Evolutionary conservation across 306 rosid species (phyloP), one percentile per base, ranked within the genome.

Genomic region (Clitoria ternatea): DNA sequence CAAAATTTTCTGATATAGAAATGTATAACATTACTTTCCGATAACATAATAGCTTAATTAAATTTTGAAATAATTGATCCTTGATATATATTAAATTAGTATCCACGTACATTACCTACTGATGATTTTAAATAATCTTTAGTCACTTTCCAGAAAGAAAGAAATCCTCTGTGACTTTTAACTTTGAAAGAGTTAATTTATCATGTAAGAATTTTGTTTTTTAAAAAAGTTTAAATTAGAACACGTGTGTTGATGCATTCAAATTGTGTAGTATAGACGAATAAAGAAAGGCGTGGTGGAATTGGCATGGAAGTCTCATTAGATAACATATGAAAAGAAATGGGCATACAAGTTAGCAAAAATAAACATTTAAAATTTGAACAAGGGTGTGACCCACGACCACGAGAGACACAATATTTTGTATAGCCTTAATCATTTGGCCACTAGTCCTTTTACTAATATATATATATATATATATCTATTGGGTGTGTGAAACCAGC

Each of bases 361-460:
- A 4, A 13, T 27, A 47, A 4, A 13, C 19, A 68, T 44, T 42
- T 59, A 29, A 48, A 33, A 39, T 42, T 49, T 26, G 4, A 32
- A 11, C 2, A 66, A 13, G 4, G 47, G 66, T 53, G 79, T 61
- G 80, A 69, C 70, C 74, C 66, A 48, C n/a, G 54, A 36, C 66
- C 69, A 42, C 14, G 48, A 64, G 53, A 44, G 56, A 23, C 26
- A 6, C 10, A 14, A 3, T 24, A 44, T 53, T 64, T 79, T 32
- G 17, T 49, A 40, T n/a, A 5, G 12, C 4, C 29, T 26, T 73
- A 79, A 66, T 79, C 61, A 71, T 79, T 36, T 11, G 67, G 42
- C 64, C 68, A 82, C 80, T 27, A 73, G 86, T 27, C 50, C 50
- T 57, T 74, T 48, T 29, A 32, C 33, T 69, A 20, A n/a, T n/a